phyloP scores from a whole-genome alignment of 495 filamentous ascomycete genomes.

The Pyrenopolyporus hunteri region DNA sequence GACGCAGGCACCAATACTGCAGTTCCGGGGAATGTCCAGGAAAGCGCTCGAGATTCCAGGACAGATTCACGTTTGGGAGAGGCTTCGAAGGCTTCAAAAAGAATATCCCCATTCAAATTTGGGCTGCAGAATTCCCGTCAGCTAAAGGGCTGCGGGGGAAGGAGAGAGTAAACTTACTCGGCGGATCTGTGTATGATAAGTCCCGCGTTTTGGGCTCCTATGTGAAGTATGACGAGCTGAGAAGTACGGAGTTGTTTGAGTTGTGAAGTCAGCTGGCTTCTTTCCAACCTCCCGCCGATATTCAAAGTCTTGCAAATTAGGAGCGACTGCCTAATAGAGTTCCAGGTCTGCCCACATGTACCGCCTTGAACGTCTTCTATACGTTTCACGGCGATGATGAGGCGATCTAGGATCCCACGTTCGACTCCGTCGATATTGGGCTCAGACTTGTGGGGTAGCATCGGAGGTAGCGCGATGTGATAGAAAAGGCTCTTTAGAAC shows the following conservation, averaged over 20 bases:
- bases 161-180: conserved; percentile 45
- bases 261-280: conserved; percentile 42
- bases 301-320: conserved; percentile 41
- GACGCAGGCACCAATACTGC: conserved; percentile 51
- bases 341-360: conserved; percentile 37
- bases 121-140: conserved; percentile 14
- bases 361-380: conserved; percentile 38
- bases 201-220: conserved; percentile 61
- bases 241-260: conserved; percentile 41
- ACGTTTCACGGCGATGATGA: conserved; percentile 40
- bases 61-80: conserved; percentile 55
- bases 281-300: conserved; percentile 44
- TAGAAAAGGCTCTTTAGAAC: conserved; percentile 34
- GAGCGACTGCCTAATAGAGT: conserved; percentile 44
- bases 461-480: conserved; percentile 52
- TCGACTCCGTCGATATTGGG: conserved; percentile 46
- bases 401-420: conserved; percentile 39
- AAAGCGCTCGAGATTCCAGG: conserved; percentile 45
- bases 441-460: conserved; percentile 52
- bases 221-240: conserved; percentile 52
- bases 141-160: neutral
- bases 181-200: conserved; percentile 51
- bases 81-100: conserved; percentile 62
- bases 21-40: conserved; percentile 58
- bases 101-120: conserved; percentile 20